phyloP scores from a whole-genome alignment of 805 yeast genomes.

The Myxozyma vanderwaltii region DNA sequence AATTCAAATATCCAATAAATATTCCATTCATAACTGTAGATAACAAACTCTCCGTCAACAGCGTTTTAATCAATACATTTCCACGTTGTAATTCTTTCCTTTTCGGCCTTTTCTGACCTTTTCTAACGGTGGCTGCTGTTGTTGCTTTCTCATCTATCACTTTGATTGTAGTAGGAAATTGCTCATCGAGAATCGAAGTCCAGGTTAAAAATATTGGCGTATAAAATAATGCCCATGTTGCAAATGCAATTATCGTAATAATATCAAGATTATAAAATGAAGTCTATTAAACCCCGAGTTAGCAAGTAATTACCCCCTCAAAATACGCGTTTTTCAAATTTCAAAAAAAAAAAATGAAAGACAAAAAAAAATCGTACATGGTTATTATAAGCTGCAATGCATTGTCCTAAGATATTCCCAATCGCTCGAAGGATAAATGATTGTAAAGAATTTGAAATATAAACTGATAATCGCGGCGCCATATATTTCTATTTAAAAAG shows the following conservation, averaged over 20 bases:
- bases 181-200: constrained; percentile 12
- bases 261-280: background rate
- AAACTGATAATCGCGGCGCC: constrained; percentile 5
- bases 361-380: constrained; percentile 10
- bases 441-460: constrained; percentile 7
- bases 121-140: too few relatives aligned
- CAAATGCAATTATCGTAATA: constrained; percentile 8
- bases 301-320: background rate
- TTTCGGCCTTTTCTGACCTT: background rate
- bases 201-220: constrained; percentile 19
- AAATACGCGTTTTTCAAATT: background rate
- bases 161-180: constrained; percentile 4
- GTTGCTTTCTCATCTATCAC: background rate
- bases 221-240: constrained; percentile 17
- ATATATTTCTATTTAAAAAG: background rate
- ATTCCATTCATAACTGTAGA: constrained; percentile 20
- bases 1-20: constrained; percentile 11
- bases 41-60: constrained; percentile 18
- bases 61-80: constrained; percentile 15
- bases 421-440: constrained; percentile 13
- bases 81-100: constrained; percentile 4
- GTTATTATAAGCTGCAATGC: constrained; percentile 3
- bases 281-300: background rate
- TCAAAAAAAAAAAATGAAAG: too few relatives aligned
- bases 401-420: constrained; percentile 16